Evolutionary conservation across 1,139 yeast genomes (phyloP).

Genomic region (Scheffersomyces insectosa): DNA sequence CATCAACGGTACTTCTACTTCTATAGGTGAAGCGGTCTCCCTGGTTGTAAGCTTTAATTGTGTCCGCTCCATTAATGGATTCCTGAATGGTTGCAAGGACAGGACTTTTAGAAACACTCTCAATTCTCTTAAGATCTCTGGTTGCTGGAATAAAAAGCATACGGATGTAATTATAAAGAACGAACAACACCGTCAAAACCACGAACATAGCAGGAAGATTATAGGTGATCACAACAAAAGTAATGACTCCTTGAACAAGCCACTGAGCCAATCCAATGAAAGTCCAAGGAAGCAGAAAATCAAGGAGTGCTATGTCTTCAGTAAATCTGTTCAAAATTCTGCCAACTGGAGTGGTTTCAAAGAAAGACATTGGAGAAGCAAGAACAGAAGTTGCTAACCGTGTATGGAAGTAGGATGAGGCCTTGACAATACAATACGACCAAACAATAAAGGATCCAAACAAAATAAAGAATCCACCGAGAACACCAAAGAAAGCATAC

Average conservation of each 20-base stretch:
- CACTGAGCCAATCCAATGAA: slow-evolving; percentile 15
- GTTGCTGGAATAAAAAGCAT: slow-evolving; percentile 25
- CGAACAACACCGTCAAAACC: slow-evolving; percentile 17
- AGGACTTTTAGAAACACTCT: slow-evolving; percentile 24
- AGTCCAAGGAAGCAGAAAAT: slow-evolving; percentile 27
- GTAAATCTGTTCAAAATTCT: slow-evolving; percentile 32
- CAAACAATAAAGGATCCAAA: slow-evolving; percentile 24
- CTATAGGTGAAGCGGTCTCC: slow-evolving; percentile 22
- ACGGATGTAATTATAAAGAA: slow-evolving; percentile 25
- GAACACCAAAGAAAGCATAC: slow-evolving; percentile 22
- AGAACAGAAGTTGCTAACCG: slow-evolving; percentile 26
- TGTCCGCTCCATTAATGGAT: slow-evolving; percentile 31
- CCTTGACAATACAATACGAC: slow-evolving; percentile 27
- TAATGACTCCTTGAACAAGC: slow-evolving; percentile 14
- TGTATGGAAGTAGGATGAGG: slow-evolving; percentile 26
- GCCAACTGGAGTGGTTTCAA: slow-evolving; percentile 34
- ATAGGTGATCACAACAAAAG: slow-evolving; percentile 22
- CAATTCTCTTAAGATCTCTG: slow-evolving; percentile 28
- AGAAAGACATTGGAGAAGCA: slow-evolving; percentile 32
- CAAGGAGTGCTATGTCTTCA: slow-evolving; percentile 26
- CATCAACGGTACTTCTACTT: slow-evolving; percentile 16
- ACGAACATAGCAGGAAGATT: slow-evolving; percentile 27
- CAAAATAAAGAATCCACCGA: slow-evolving; percentile 24
- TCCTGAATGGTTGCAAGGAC: slow-evolving; percentile 30
- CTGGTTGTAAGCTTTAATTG: slow-evolving; percentile 27